Evolutionary conservation across 225 moss, liverwort and hornwort genomes (phyloP), one percentile per base, ranked within the genome.

Genomic region (Sphagnum contortum): DNA sequence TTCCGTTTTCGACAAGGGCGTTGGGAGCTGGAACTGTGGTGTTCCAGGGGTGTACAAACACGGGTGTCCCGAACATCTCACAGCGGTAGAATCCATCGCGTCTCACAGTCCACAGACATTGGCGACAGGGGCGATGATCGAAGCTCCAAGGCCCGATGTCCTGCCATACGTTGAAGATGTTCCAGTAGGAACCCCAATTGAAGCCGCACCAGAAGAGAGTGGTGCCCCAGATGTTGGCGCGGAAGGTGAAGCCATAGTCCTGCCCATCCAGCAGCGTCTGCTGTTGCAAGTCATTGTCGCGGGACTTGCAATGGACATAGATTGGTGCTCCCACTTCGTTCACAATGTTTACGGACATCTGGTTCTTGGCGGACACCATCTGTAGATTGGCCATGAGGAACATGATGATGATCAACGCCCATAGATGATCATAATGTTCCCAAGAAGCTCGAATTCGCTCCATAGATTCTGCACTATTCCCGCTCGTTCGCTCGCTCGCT

Each of bases 31-130:
- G 29, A 29, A 29, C 29, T 29, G 29, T 29, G 29, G 29, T 29
- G 29, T 29, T 29, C 29, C 29, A 29, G 29, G 29, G 29, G 1
- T 29, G 29, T 29, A 29, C 29, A 29, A 29, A 29, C 29, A 29
- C 29, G 29, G 29, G 29, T 29, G 29, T 29, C 29, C 29, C 29
- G 29, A 29, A 29, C 29, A 29, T 64, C 0, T 74, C 69, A 8
- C 59, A 64, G 2, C 57, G 72, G 2, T 64, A 76, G 4, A 76
- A 76, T 3, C 76, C 76, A 6, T 76, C 68, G 0, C 0, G 0
- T 50, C 14, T 14, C 4, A 76, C 72, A 63, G 62, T 60, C 68
- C 72, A 76, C 47, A 76, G 47, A 63, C 76, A 76, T 12, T 60
- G 63, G 8, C 62, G 50, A 59, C 76, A 76, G 3, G n/a, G 3